Conservation (phyloP, 2,329 filamentous ascomycete genomes). For the Aspergillus neotritici region DNA sequence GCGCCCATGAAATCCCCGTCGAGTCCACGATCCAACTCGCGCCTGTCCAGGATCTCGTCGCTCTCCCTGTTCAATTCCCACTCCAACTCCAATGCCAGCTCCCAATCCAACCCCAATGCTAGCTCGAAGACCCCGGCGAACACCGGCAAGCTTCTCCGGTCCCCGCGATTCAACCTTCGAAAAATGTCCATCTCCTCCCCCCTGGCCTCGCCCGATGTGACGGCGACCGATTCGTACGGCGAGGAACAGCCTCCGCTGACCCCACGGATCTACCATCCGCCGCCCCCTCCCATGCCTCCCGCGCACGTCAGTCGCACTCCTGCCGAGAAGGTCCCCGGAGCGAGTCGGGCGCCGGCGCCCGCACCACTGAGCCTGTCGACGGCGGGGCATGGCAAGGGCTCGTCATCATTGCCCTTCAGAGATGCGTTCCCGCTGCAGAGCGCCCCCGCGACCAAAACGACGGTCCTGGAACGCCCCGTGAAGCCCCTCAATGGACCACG, state of each 20-base stretch:
- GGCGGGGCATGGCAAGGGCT: constrained; percentile 18
- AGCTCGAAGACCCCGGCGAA: constrained; percentile 31
- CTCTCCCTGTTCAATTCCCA: constrained; percentile 40
- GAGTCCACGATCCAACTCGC: constrained; percentile 30
- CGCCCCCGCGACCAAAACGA: constrained; percentile 46
- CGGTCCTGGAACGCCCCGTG: constrained; percentile 42
- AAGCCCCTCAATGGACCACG: constrained; percentile 35
- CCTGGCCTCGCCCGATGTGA: constrained; percentile 42
- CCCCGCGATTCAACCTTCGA: constrained; percentile 41
- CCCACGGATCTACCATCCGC: constrained; percentile 52
- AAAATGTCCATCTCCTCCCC: constrained; percentile 56
- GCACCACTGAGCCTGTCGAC: constrained; percentile 29
- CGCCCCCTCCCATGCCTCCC: constrained; percentile 46
- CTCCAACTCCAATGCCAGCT: constrained; percentile 24
- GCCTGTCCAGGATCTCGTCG: constrained; percentile 36
- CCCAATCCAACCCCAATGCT: constrained; percentile 29
- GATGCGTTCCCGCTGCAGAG: constrained; percentile 39
- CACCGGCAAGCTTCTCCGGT: constrained; percentile 38
- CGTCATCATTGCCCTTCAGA: constrained; percentile 41
- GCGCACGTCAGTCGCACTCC: constrained; percentile 32
- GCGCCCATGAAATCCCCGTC: constrained; percentile 19
- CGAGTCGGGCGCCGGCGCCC: constrained; percentile 21
- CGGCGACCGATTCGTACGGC: constrained; percentile 39
- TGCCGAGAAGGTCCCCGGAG: constrained; percentile 16
- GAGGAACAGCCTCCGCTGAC: constrained; percentile 53